phyloP scores from a whole-genome alignment of 306 rosid genomes.

The Sindora glabra region DNA sequence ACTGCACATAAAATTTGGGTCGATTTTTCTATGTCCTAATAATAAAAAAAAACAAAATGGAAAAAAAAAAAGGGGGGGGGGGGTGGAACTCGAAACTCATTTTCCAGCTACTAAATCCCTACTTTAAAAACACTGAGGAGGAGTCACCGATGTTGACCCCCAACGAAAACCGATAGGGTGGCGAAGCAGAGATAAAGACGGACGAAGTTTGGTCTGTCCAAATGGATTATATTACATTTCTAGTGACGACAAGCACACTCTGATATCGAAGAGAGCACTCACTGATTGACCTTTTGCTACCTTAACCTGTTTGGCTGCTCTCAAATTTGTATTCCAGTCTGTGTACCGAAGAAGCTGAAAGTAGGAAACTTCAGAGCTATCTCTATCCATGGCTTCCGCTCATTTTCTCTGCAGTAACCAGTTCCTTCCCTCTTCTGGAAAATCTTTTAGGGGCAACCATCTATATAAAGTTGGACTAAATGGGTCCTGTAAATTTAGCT shows the following conservation, averaged over 20 bases:
- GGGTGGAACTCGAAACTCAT: too few species aligned
- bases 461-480: conserved; percentile 27
- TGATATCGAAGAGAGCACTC: not conserved
- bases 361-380: not conserved
- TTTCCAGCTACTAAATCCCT: too few species aligned
- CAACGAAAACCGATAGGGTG: too few species aligned
- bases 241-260: not conserved
- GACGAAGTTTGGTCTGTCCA: too few species aligned
- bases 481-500: conserved; percentile 30
- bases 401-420: conserved; percentile 38
- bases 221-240: too few species aligned
- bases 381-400: conserved; percentile 58
- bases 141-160: too few species aligned
- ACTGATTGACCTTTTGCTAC: not conserved
- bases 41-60: too few species aligned
- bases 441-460: conserved; percentile 20
- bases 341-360: not conserved
- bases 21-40: too few species aligned
- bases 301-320: not conserved
- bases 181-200: too few species aligned
- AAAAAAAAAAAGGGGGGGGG: too few species aligned
- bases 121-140: too few species aligned
- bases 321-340: not conserved
- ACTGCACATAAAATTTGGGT: too few species aligned
- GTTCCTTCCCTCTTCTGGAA: conserved; percentile 30